Conservation (phyloP, 2,329 filamentous ascomycete genomes). For the Cercospora brassicicola region DNA sequence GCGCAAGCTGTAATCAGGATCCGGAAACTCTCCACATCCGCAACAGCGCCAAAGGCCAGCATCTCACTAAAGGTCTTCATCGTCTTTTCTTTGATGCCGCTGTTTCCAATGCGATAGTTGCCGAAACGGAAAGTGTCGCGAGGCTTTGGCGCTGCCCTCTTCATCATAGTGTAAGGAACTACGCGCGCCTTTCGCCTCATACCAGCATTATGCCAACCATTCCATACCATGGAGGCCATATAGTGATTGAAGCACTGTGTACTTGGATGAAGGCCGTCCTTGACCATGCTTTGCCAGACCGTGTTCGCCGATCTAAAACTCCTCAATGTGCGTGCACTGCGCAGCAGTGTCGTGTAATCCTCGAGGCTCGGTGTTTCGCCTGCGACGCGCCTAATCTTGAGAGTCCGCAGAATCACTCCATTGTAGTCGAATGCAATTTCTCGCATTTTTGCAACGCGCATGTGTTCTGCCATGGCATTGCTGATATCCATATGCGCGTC, state of each 20-base stretch:
- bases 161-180: slow-evolving; percentile 36
- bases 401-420: slow-evolving; percentile 41
- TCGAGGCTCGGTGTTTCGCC: slow-evolving; percentile 44
- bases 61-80: slow-evolving; percentile 52
- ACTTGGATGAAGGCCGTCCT: slow-evolving; percentile 46
- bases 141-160: slow-evolving; percentile 11
- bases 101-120: slow-evolving; percentile 33
- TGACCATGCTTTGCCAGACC: slow-evolving; percentile 51
- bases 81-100: slow-evolving; percentile 34
- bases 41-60: slow-evolving; percentile 45
- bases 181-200: slow-evolving; percentile 44
- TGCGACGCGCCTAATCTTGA: slow-evolving; percentile 41
- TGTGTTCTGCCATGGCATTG: slow-evolving; percentile 46
- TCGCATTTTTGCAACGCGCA: slow-evolving; percentile 44
- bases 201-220: slow-evolving; percentile 37
- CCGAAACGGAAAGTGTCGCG: slow-evolving; percentile 13
- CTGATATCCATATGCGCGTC: slow-evolving; percentile 54
- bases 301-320: slow-evolving; percentile 46
- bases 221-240: slow-evolving; percentile 54
- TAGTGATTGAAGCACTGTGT: slow-evolving; percentile 57
- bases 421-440: slow-evolving; percentile 45
- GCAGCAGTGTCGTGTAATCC: slow-evolving; percentile 57
- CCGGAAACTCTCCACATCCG: slow-evolving; percentile 56
- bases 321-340: slow-evolving; percentile 52
- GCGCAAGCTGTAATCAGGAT: slow-evolving; percentile 55